Evolutionary conservation across 208 protist species (phyloP), one percentile per base, ranked within the genome.

Genomic region (Crithidia bombi): DNA sequence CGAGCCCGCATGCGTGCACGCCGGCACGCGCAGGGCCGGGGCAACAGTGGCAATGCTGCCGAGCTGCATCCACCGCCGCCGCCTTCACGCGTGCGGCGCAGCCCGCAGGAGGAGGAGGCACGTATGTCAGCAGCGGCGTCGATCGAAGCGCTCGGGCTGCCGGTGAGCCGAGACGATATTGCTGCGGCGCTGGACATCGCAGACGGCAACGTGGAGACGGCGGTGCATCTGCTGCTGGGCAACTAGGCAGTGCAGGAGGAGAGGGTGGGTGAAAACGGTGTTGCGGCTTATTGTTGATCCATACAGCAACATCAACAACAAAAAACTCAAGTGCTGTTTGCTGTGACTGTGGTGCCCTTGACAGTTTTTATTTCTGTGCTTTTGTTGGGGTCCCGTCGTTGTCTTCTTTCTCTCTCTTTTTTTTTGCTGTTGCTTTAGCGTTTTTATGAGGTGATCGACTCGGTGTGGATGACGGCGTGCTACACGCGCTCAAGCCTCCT

Each of bases 131-230:
- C 82, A 4, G 64, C 90, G 30, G 63, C 56, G 15, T 69, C 81
- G 19, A 81, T 92, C 23, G 65, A 79, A 44, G 82, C 86, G 62
- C 79, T 93, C 17, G 85, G 83, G 28, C 56, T 93, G 36, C 52
- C 61, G n/a, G 76, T 75, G 50, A 59, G 71, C 9, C 73, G 67
- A 4, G 81, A 80, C 3, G 73, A 83, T 21, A 85, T 91, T 59
- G 44, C 46, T 9, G 54, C 30, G 0, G 88, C 81, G 39, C 75
- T 93, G n/a, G 61, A 66, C 44, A 75, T 69, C 46, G 44, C 80
- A 19, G 70, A 75, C 43, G 85, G 85, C 5, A 74, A 86, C 30
- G 78, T 86, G 28, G 78, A 88, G 49, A 66, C 51, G 39, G 88
- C 88, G 32, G 77, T 93, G 21, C 75, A 90, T 32, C 51, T 82